A percentile compares a stretch with the other conserved stretches of the same genome.
phyloP scores from a whole-genome alignment of 805 yeast species.

The Zygotorulaspora florentina region DNA sequence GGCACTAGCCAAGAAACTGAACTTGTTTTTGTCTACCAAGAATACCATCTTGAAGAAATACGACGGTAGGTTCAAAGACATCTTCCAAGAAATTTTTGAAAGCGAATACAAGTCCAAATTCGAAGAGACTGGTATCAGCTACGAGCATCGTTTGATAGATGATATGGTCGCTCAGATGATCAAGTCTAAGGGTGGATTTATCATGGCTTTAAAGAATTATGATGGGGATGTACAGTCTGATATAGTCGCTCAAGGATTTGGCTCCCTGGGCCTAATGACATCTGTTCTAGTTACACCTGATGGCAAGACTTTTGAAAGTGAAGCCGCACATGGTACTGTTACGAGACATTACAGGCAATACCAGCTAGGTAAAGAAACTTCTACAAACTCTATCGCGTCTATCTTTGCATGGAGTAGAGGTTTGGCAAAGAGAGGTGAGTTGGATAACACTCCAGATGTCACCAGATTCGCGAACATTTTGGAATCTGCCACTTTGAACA shows the following conservation, averaged over 20 bases:
- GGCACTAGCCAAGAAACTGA: constrained; percentile 61
- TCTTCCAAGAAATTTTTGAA: constrained; percentile 65
- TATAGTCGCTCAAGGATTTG: constrained; percentile 84
- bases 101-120: constrained; percentile 51
- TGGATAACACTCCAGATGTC: constrained; percentile 69
- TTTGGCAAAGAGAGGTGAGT: constrained; percentile 71
- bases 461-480: constrained; percentile 59
- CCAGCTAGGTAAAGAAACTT: constrained; percentile 77
- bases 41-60: constrained; percentile 78
- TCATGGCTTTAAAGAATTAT: constrained; percentile 76
- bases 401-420: constrained; percentile 89
- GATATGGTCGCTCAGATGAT: constrained; percentile 90
- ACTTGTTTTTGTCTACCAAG: constrained; percentile 67
- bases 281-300: constrained; percentile 80
- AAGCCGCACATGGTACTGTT: constrained; percentile 86
- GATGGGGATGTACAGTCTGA: constrained; percentile 86
- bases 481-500: constrained; percentile 65
- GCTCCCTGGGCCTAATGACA: constrained; percentile 80
- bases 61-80: constrained; percentile 80
- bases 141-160: constrained; percentile 78
- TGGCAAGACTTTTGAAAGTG: constrained; percentile 80
- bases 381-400: constrained; percentile 81
- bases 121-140: constrained; percentile 59
- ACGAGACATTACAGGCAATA: constrained; percentile 82
- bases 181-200: constrained; percentile 77